phyloP scores from a whole-genome alignment of 2,329 filamentous ascomycete genomes.

The Calonectria hawksworthii region DNA sequence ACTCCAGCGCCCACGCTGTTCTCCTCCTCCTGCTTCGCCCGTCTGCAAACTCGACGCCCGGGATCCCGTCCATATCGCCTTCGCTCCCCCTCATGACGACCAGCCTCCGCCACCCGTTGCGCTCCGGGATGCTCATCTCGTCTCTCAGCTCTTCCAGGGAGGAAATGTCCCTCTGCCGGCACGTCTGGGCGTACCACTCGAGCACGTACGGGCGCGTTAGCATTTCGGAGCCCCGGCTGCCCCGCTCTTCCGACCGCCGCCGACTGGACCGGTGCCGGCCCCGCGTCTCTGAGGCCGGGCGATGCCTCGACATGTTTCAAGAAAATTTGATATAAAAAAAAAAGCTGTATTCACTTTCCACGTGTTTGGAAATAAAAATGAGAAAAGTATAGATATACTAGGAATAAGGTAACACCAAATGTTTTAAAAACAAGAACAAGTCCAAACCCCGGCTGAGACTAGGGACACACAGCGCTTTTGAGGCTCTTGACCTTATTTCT shows the following conservation, averaged over 20 bases:
- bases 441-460: background rate
- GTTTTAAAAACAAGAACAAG: background rate
- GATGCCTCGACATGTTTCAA: conserved; percentile 36
- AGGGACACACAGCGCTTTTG: conserved; percentile 32
- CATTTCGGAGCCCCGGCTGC: conserved; percentile 20
- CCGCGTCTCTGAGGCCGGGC: conserved; percentile 31
- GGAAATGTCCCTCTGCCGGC: conserved; percentile 35
- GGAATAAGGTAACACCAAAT: background rate
- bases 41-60: conserved; percentile 36
- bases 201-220: conserved; percentile 38
- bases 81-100: conserved; percentile 39
- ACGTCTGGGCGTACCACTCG: conserved; percentile 42
- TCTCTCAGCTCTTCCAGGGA: conserved; percentile 35
- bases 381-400: background rate
- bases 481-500: background rate
- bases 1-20: conserved; percentile 42
- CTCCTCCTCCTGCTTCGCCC: conserved; percentile 9
- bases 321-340: background rate
- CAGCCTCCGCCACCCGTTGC: conserved; percentile 38
- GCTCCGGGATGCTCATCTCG: conserved; percentile 35
- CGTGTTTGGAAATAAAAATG: no score
- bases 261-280: conserved; percentile 33
- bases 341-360: background rate
- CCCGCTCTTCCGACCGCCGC: conserved; percentile 41
- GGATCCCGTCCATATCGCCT: conserved; percentile 35